Evolutionary conservation across 768 basidiomycete genomes (phyloP), one percentile per base, ranked within the genome.

Genomic region (Mycena indigotica): DNA sequence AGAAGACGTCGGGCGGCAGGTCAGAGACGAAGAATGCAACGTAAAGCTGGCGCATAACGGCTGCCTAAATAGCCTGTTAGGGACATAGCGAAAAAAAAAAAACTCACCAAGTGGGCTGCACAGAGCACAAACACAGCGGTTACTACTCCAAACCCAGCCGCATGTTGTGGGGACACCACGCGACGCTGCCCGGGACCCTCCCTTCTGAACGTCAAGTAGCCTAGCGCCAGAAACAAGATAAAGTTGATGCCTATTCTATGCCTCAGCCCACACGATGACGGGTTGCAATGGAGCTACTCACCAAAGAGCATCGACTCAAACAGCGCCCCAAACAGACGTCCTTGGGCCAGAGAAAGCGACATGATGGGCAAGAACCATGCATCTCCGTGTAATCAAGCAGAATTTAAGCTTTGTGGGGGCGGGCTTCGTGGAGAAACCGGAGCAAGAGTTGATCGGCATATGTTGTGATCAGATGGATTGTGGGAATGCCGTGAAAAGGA

Each of bases 191-290:
- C 44, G 12, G 10, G 44, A 46, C n/a, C n/a, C n/a, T n/a, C n/a
- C n/a, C n/a, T n/a, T n/a, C n/a, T n/a, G n/a, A n/a, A n/a, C n/a
- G 23, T 10, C 16, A 46, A 8, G 44, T 46, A 46, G 8, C 12
- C 10, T 10, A 46, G 10, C 13, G 19, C 13, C 15, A 46, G 12
- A 24, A 46, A 46, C 16, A 46, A 24, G 19, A 46, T 46, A 23
- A 46, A 8, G 44, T 46, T 46, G 44, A 46, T 46, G 12, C 44
- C 44, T 46, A n/a, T n/a, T n/a, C n/a, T n/a, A n/a, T n/a, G n/a
- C n/a, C n/a, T n/a, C n/a, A n/a, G n/a, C n/a, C n/a, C n/a, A n/a
- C n/a, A n/a, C n/a, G n/a, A n/a, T n/a, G n/a, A n/a, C n/a, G n/a
- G 35, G 35, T n/a, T 38, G 35, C 35, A 38, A 38, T 10, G 35